Conservation (phyloP, 192 early-diverging fungal species). For the Funneliformis mosseae region DNA sequence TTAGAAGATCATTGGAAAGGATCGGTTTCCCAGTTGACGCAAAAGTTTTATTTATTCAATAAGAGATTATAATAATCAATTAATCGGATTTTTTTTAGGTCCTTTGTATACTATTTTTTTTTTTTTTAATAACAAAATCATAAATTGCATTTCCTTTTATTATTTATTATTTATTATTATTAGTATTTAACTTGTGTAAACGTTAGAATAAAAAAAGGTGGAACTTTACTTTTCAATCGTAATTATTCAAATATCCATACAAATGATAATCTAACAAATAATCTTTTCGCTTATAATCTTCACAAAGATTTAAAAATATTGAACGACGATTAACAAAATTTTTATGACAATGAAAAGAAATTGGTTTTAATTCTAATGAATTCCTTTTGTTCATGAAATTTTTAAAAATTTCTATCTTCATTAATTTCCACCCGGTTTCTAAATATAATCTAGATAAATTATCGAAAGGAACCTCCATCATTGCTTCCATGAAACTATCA, state of each 20-base stretch:
- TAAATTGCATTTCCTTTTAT: too few relatives aligned
- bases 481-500: background rate
- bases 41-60: constrained; percentile 2
- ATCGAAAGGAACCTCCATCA: background rate
- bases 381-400: background rate
- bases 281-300: background rate
- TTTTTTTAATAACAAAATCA: too few relatives aligned
- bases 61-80: background rate
- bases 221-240: too few relatives aligned
- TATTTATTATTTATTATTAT: too few relatives aligned
- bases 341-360: background rate
- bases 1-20: background rate
- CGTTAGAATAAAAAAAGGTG: too few relatives aligned
- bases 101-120: background rate
- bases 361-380: background rate
- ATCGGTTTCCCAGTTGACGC: background rate
- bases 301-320: background rate
- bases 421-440: background rate
- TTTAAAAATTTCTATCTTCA: background rate
- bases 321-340: background rate
- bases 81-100: too few relatives aligned
- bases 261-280: background rate
- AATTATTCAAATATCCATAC: background rate
- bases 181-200: too few relatives aligned
- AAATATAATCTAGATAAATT: background rate